phyloP scores from a whole-genome alignment of 2,329 filamentous ascomycete species.

The Curvularia sp. region DNA sequence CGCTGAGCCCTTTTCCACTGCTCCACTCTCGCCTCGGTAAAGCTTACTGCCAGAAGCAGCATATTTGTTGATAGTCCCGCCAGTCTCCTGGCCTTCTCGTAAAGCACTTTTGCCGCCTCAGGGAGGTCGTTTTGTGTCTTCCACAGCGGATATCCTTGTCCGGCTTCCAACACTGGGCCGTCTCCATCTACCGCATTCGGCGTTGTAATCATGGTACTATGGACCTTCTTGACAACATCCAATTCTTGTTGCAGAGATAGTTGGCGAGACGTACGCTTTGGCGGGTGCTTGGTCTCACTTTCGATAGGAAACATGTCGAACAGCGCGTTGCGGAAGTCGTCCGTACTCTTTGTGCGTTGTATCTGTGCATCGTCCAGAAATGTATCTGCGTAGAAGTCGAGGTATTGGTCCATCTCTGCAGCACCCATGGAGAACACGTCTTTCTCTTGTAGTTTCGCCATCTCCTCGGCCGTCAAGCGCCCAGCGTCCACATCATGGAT shows the following conservation, averaged over 20 bases:
- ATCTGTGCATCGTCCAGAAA: slow-evolving; percentile 61
- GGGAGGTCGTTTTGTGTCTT: slow-evolving; percentile 58
- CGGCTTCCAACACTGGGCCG: slow-evolving; percentile 51
- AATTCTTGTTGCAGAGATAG: slow-evolving; percentile 39
- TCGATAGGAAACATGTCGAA: slow-evolving; percentile 54
- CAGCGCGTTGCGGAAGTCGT: slow-evolving; percentile 52
- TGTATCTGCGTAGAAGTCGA: slow-evolving; percentile 76
- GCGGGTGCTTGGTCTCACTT: background rate
- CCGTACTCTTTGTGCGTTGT: slow-evolving; percentile 44
- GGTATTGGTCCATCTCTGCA: slow-evolving; percentile 73
- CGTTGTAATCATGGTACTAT: slow-evolving; percentile 52
- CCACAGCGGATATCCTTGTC: slow-evolving; percentile 60
- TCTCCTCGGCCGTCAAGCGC: slow-evolving; percentile 51
- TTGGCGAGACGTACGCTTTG: slow-evolving; percentile 28
- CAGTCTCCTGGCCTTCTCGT: slow-evolving; percentile 59
- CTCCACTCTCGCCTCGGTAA: slow-evolving; percentile 54
- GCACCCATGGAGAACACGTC: slow-evolving; percentile 69
- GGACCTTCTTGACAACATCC: slow-evolving; percentile 54
- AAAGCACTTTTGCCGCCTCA: slow-evolving; percentile 57
- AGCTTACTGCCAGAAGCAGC: slow-evolving; percentile 59
- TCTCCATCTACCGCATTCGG: slow-evolving; percentile 50
- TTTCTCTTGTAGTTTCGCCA: slow-evolving; percentile 64
- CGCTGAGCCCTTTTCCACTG: slow-evolving; percentile 33
- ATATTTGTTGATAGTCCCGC: slow-evolving; percentile 60
- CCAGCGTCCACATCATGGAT: slow-evolving; percentile 12